A percentile compares a stretch with the other conserved stretches of the same genome.
Conservation (phyloP, 1,284 basidiomycete species). For the Mrakiaceae sp. region DNA sequence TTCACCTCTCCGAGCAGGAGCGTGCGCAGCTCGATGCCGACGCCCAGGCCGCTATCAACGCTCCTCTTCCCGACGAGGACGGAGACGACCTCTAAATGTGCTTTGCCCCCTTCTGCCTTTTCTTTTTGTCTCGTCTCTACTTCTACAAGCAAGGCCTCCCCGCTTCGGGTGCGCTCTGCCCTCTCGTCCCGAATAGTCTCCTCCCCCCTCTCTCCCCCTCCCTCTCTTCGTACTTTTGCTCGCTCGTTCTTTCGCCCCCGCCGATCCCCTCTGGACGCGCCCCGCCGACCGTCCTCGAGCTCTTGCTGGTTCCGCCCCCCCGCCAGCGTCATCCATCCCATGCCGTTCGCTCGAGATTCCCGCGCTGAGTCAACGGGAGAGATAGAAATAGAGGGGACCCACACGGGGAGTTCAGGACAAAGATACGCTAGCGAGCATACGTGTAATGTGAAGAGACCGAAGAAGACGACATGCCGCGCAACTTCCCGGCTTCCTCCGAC, state of each 20-base stretch:
- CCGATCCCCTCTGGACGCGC: no score
- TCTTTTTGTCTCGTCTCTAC: neutral
- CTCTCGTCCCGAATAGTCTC: neutral
- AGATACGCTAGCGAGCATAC: no score
- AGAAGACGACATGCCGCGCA: no score
- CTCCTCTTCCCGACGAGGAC: constrained; percentile 38
- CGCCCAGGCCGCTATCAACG: constrained; percentile 21
- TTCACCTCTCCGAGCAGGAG: constrained; percentile 75
- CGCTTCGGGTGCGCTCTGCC: neutral
- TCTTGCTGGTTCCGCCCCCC: no score
- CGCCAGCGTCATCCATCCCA: no score
- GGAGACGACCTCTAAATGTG: constrained; percentile 31
- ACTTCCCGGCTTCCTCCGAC: no score
- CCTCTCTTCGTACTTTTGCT: neutral
- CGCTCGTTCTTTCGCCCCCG: neutral
- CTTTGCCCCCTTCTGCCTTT: neutral
- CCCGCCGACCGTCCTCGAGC: no score
- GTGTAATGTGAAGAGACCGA: no score
- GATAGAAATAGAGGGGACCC: no score
- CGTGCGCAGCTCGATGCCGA: constrained; percentile 56
- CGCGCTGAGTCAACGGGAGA: no score
- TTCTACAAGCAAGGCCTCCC: neutral
- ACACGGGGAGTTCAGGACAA: no score
- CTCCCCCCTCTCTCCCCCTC: neutral
- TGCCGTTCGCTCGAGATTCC: no score